Evolutionary conservation across 345 rosid species (phyloP), one percentile per base, ranked within the genome.

Genomic region (Euphorbia lathyris): DNA sequence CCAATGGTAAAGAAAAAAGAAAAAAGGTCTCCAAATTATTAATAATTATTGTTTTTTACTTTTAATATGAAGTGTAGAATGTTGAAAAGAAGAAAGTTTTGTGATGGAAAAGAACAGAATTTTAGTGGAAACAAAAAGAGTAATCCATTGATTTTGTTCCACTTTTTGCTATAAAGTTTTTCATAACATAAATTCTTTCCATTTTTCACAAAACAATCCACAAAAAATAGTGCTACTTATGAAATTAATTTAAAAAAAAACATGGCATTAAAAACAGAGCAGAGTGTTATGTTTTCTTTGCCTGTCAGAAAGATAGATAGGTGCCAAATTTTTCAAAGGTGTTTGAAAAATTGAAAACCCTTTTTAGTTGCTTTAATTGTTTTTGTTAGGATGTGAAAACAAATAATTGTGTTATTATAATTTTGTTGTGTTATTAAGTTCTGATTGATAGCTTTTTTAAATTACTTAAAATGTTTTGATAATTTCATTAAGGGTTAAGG

Each of bases 341-440:
- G 72, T 62, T 60, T 69, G 79, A 74, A 61, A 77, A 70, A 58
- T 16, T 42, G 55, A 48, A 19, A 27, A 17, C 57, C 25, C 63
- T 64, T 70, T 71, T 48, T 29, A 70, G 58, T 56, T 58, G 64
- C 70, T 65, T 79, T 64, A 73, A 78, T n/a, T 36, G 51, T 42
- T 30, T 61, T 66, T 59, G 7, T 34, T n/a, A n/a, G n/a, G n/a
- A n/a, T n/a, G n/a, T n/a, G n/a, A n/a, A n/a, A n/a, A 34, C 38
- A 34, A 34, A 7, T 34, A 34, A 34, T 34, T 2, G 38, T 34
- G 38, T 3, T 34, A 34, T 34, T 34, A 34, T 34, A 3, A 34
- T n/a, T n/a, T n/a, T n/a, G n/a, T n/a, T n/a, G n/a, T n/a, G n/a
- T n/a, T n/a, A n/a, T n/a, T n/a, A n/a, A n/a, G n/a, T n/a, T n/a